phyloP scores from a whole-genome alignment of 108 stramenopile species.

The Cyclotella atomus region DNA sequence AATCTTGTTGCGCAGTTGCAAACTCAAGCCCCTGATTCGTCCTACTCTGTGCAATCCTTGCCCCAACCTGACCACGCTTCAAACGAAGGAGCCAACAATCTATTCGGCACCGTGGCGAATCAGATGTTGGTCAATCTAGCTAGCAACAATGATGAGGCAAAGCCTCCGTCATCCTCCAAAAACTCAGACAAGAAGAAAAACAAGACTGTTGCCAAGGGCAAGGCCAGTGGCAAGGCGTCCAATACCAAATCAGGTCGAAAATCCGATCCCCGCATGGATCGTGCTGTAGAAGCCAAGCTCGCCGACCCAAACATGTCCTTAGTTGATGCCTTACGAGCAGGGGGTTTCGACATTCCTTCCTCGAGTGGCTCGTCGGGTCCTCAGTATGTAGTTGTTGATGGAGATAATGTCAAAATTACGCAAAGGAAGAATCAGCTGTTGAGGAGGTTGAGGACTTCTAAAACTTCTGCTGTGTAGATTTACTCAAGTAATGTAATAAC shows the following conservation, averaged over 20 bases:
- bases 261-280: slow-evolving; percentile 74
- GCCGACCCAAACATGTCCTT: slow-evolving; percentile 64
- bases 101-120: background rate
- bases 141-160: too few species aligned
- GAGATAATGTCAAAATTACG: slow-evolving; percentile 72
- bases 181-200: slow-evolving; percentile 3
- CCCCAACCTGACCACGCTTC: background rate
- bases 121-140: background rate
- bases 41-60: background rate
- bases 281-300: slow-evolving; percentile 77
- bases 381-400: slow-evolving; percentile 47
- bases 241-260: slow-evolving; percentile 59
- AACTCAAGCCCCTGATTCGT: too few species aligned
- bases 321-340: slow-evolving; percentile 67
- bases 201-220: background rate
- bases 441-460: slow-evolving; percentile 67
- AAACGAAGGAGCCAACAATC: background rate
- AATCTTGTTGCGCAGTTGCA: background rate
- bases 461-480: too few species aligned
- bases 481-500: too few species aligned
- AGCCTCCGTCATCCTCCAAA: too few species aligned
- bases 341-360: slow-evolving; percentile 76
- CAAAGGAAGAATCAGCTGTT: slow-evolving; percentile 86
- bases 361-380: slow-evolving; percentile 49
- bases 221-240: slow-evolving; percentile 31